A percentile compares a stretch with the other conserved stretches of the same genome.
Evolutionary conservation across 148 eudicot genomes (phyloP).

Genomic region (Pouteria glomerata): DNA sequence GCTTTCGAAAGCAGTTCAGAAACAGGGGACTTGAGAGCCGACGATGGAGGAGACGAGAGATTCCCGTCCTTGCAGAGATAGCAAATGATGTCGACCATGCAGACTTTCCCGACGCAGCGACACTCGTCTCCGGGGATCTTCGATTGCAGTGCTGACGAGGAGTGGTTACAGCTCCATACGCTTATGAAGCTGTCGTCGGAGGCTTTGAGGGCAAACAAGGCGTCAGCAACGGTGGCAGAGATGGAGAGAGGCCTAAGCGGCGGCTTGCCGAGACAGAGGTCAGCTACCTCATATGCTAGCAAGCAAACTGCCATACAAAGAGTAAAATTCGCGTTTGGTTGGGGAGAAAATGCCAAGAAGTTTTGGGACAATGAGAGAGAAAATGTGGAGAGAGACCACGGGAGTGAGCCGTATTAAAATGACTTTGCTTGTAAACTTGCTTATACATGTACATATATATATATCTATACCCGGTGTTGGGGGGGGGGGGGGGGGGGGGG

Average conservation of each 20-base stretch:
- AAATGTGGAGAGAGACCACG: too few species aligned
- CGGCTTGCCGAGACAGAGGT: slow-evolving; percentile 92
- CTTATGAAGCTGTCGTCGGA: slow-evolving; percentile 51
- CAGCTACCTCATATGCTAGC: slow-evolving; percentile 53
- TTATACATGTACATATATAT: too few species aligned
- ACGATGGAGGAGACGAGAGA: slow-evolving; percentile 45
- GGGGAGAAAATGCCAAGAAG: too few species aligned
- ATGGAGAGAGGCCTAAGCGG: slow-evolving; percentile 49
- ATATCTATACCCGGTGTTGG: too few species aligned
- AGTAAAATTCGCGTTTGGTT: too few species aligned
- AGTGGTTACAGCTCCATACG: slow-evolving; percentile 58
- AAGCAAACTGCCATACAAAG: slow-evolving; percentile 80
- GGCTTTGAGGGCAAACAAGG: slow-evolving; percentile 54
- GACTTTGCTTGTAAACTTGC: too few species aligned
- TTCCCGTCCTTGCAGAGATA: slow-evolving; percentile 51
- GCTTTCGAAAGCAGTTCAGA: slow-evolving; percentile 34
- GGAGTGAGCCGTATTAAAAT: too few species aligned
- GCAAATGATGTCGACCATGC: slow-evolving; percentile 71
- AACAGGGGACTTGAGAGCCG: slow-evolving; percentile 64
- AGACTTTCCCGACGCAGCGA: slow-evolving; percentile 63
- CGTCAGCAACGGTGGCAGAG: slow-evolving; percentile 52
- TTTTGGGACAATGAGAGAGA: too few species aligned
- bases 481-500: too few species aligned
- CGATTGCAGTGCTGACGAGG: not conserved
- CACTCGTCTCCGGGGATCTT: slow-evolving; percentile 15